A percentile compares a stretch with the other conserved stretches of the same genome.
These are phyloP conservation scores for Fusarium tanahbumbuense DNA, from an alignment of 2,329 filamentous ascomycete genomes.

Conservation along the genomic window DNA sequence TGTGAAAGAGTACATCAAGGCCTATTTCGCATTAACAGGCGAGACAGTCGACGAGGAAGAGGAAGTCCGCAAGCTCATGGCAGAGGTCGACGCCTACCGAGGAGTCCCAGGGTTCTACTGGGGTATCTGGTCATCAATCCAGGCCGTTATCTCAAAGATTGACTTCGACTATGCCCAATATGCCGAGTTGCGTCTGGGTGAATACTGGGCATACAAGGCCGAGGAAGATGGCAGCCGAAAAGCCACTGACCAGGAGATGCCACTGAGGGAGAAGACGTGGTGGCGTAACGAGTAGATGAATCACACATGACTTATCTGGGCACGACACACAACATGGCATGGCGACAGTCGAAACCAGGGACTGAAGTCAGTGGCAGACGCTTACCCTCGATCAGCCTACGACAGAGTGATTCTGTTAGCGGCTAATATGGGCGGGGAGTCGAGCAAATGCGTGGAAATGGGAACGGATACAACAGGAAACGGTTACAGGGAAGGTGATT, in stretches of 20 bases:
- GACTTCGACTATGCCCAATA: slow-evolving; percentile 97
- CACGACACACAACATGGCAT: background rate
- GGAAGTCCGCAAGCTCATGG: slow-evolving; percentile 76
- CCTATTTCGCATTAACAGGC: slow-evolving; percentile 71
- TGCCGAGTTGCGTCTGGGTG: slow-evolving; percentile 84
- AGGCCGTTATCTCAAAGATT: slow-evolving; percentile 92
- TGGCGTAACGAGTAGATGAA: slow-evolving; percentile 53
- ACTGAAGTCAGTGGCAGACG: slow-evolving; percentile 17
- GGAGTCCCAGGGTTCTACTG: slow-evolving; percentile 90
- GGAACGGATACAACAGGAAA: slow-evolving; percentile 28
- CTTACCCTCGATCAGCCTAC: slow-evolving; percentile 11
- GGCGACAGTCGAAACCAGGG: slow-evolving; percentile 15
- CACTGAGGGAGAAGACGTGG: slow-evolving; percentile 85
- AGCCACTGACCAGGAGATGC: slow-evolving; percentile 66
- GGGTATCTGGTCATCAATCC: slow-evolving; percentile 97
- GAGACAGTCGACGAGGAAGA: slow-evolving; percentile 63
- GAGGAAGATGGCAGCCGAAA: slow-evolving; percentile 73
- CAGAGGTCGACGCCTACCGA: slow-evolving; percentile 87
- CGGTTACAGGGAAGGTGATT: slow-evolving; percentile 29
- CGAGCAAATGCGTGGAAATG: slow-evolving; percentile 19
- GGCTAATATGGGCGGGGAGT: slow-evolving; percentile 15
- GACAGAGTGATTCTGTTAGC: slow-evolving; percentile 13
- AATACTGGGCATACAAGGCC: slow-evolving; percentile 93
- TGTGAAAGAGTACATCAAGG: slow-evolving; percentile 82
- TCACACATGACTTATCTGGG: slow-evolving; percentile 1